These are phyloP conservation scores for Epichloe amarillans DNA, from an alignment of 2,329 filamentous ascomycete genomes.

Conservation along the genomic window DNA sequence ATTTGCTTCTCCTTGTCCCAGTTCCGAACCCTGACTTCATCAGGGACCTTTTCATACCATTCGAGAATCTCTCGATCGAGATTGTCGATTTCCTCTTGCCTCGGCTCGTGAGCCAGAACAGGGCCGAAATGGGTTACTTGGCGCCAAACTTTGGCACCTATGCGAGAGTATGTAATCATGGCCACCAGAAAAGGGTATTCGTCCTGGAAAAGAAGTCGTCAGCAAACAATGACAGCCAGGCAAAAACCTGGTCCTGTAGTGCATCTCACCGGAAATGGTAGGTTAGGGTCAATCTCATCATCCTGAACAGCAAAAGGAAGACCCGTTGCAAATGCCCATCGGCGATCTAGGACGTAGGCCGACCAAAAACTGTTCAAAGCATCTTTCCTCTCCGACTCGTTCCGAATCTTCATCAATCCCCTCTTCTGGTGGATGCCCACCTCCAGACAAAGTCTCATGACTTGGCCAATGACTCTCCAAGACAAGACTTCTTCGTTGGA, in stretches of 20 bases:
- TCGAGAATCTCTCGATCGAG: slow-evolving; percentile 74
- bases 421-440: slow-evolving; percentile 72
- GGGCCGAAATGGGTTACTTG: slow-evolving; percentile 58
- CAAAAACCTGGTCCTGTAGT: background rate
- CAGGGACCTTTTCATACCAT: slow-evolving; percentile 71
- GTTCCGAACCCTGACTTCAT: slow-evolving; percentile 43
- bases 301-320: slow-evolving; percentile 79
- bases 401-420: slow-evolving; percentile 54
- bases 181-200: slow-evolving; percentile 59
- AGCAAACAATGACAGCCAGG: background rate
- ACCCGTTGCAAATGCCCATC: slow-evolving; percentile 84
- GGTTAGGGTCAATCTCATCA: slow-evolving; percentile 65
- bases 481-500: slow-evolving; percentile 74
- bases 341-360: slow-evolving; percentile 69
- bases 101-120: slow-evolving; percentile 47
- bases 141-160: slow-evolving; percentile 78
- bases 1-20: slow-evolving; percentile 39
- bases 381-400: slow-evolving; percentile 53
- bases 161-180: slow-evolving; percentile 74
- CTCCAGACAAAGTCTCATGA: slow-evolving; percentile 65
- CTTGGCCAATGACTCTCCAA: slow-evolving; percentile 77
- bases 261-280: slow-evolving; percentile 62
- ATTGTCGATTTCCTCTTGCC: slow-evolving; percentile 61
- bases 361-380: slow-evolving; percentile 73
- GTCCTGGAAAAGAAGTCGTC: slow-evolving; percentile 20